Evolutionary conservation across 2,329 filamentous ascomycete species (phyloP).

Genomic region (Xylaria digitata): DNA sequence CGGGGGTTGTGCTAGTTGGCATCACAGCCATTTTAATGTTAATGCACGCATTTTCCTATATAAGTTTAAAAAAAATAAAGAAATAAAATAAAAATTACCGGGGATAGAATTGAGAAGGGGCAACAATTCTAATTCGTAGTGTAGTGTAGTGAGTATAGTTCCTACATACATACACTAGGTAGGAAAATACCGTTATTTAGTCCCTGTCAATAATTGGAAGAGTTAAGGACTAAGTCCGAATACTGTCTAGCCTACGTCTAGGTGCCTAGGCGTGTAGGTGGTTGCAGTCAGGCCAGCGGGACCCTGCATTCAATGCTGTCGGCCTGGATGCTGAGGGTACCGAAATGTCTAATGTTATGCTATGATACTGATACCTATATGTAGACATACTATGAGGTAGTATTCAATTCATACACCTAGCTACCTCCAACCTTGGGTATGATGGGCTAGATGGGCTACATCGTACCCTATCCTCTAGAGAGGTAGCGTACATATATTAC

Average conservation of each 20-base stretch:
- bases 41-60: neutral
- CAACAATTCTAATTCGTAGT: conserved; percentile 1
- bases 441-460: too few species aligned
- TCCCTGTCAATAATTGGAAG: too few species aligned
- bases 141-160: too few species aligned
- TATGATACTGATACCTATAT: conserved; percentile 1
- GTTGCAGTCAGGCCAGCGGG: conserved; percentile 14
- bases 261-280: neutral
- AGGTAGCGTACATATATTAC: too few species aligned
- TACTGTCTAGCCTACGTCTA: neutral
- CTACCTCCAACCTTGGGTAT: too few species aligned
- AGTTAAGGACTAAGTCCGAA: too few species aligned
- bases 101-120: neutral
- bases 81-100: neutral
- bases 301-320: conserved; percentile 14
- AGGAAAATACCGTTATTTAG: too few species aligned
- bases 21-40: conserved; percentile 1
- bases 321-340: neutral
- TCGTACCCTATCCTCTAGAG: too few species aligned
- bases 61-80: too few species aligned
- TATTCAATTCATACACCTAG: too few species aligned
- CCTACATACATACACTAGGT: too few species aligned
- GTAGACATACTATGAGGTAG: neutral
- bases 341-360: conserved; percentile 3
- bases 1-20: neutral